Conservation (phyloP, 2,329 filamentous ascomycete genomes). For the Fusarium devonianum region DNA sequence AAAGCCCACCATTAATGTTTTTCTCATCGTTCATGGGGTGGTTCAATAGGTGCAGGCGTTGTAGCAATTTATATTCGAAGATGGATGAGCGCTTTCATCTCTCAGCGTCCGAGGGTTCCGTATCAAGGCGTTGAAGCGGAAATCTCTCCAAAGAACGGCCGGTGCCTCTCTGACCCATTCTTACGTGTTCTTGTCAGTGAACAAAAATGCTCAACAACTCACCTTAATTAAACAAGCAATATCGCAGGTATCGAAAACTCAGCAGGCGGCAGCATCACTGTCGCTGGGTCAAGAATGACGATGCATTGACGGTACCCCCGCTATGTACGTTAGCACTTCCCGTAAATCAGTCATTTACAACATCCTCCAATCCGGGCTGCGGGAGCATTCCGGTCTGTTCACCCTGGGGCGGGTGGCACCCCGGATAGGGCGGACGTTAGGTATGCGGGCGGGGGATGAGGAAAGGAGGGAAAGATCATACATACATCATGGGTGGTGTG, state of each 20-base stretch:
- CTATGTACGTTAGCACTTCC: conserved; percentile 21
- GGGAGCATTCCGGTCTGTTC: conserved; percentile 12
- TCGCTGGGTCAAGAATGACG: conserved; percentile 15
- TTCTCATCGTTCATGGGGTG: too few relatives aligned
- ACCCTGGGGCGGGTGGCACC: too few relatives aligned
- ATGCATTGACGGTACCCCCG: conserved; percentile 16
- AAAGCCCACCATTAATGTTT: too few relatives aligned
- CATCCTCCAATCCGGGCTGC: conserved; percentile 7
- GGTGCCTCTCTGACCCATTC: too few relatives aligned
- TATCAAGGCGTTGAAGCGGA: too few relatives aligned
- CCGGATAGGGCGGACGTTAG: not conserved
- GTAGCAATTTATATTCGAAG: too few relatives aligned
- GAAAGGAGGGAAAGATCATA: conserved; percentile 4
- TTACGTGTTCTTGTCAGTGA: too few relatives aligned
- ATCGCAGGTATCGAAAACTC: not conserved
- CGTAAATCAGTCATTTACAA: conserved; percentile 6
- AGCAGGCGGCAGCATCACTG: not conserved
- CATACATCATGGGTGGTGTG: conserved; percentile 4
- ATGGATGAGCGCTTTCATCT: too few relatives aligned
- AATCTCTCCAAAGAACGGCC: too few relatives aligned
- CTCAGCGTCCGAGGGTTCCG: too few relatives aligned
- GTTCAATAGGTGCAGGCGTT: too few relatives aligned
- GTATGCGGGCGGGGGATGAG: conserved; percentile 1
- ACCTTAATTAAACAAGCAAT: not conserved
- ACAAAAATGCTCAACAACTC: not conserved